phyloP scores from a whole-genome alignment of 257 asterid genomes.

The Mentha longifolia region DNA sequence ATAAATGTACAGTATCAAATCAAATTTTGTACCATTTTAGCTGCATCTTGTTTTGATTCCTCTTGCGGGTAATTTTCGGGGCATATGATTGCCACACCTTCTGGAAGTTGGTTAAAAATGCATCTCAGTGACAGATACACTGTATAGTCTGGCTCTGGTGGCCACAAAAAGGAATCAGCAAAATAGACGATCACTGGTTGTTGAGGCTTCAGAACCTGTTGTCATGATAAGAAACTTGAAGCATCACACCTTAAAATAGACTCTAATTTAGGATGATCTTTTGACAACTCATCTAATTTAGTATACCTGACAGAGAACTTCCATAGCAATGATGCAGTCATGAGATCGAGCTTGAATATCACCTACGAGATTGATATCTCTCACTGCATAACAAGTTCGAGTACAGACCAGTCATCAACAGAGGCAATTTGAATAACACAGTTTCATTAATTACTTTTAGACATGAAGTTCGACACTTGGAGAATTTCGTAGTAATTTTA shows the following conservation, averaged over 20 bases:
- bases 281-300: not conserved
- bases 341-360: conserved; percentile 60
- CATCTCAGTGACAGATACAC: conserved; percentile 19
- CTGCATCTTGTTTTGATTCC: no score
- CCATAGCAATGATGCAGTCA: conserved; percentile 64
- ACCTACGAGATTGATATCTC: conserved; percentile 46
- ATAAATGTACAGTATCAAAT: no score
- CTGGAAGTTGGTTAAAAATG: not conserved
- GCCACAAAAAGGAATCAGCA: conserved; percentile 55
- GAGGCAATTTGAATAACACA: no score
- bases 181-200: conserved; percentile 76
- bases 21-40: no score
- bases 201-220: conserved; percentile 48
- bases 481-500: no score
- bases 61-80: not conserved
- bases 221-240: no score
- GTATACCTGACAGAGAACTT: conserved; percentile 63
- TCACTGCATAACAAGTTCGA: conserved; percentile 33
- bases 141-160: no score
- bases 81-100: not conserved
- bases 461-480: not conserved
- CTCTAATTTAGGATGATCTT: not conserved
- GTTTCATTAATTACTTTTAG: not conserved
- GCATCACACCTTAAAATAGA: not conserved
- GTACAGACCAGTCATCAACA: not conserved